Percentiles rank a stretch among this genome's conserved stretches.
phyloP scores from a whole-genome alignment of 441 rosid species.

The Pelargonium cotyledonis region DNA sequence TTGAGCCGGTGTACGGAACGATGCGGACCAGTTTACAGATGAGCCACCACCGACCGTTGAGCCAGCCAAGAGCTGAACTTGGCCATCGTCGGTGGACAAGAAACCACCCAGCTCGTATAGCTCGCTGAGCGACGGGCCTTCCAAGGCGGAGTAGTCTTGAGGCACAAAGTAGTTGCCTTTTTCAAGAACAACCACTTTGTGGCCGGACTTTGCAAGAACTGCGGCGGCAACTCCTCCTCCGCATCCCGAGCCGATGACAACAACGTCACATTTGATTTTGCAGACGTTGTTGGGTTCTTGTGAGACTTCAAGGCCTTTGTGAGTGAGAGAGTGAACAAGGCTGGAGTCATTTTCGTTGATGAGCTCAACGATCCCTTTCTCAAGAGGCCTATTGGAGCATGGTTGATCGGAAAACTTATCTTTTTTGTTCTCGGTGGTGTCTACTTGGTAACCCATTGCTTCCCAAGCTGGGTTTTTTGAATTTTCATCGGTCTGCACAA shows the following conservation, averaged over 20 bases:
- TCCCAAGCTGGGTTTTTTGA: slow-evolving; percentile 21
- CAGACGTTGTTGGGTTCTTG: slow-evolving; percentile 24
- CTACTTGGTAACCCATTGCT: slow-evolving; percentile 20
- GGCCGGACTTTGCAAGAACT: slow-evolving; percentile 62
- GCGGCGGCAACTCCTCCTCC: slow-evolving; percentile 97
- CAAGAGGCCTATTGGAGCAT: slow-evolving; percentile 18
- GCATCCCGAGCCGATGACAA: slow-evolving; percentile 76
- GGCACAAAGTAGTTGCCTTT: slow-evolving; percentile 66
- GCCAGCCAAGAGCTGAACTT: slow-evolving; percentile 47
- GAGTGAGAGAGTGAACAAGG: slow-evolving; percentile 41
- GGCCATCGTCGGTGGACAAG: slow-evolving; percentile 37
- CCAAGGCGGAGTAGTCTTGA: slow-evolving; percentile 47
- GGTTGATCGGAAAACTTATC: neutral
- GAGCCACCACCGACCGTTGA: slow-evolving; percentile 49
- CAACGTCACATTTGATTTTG: slow-evolving; percentile 65
- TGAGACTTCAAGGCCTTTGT: slow-evolving; percentile 52
- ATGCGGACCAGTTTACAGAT: slow-evolving; percentile 76
- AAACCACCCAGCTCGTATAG: slow-evolving; percentile 47
- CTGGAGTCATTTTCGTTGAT: slow-evolving; percentile 36
- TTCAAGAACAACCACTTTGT: slow-evolving; percentile 70
- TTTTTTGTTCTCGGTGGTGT: neutral
- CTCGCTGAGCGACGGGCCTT: slow-evolving; percentile 53
- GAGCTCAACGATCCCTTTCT: slow-evolving; percentile 63
- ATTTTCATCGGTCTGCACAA: slow-evolving; percentile 6
- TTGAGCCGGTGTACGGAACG: slow-evolving; percentile 43